These are phyloP conservation scores for Paulownia fortunei DNA, from an alignment of 257 asterid genomes.

Conservation along the genomic window DNA sequence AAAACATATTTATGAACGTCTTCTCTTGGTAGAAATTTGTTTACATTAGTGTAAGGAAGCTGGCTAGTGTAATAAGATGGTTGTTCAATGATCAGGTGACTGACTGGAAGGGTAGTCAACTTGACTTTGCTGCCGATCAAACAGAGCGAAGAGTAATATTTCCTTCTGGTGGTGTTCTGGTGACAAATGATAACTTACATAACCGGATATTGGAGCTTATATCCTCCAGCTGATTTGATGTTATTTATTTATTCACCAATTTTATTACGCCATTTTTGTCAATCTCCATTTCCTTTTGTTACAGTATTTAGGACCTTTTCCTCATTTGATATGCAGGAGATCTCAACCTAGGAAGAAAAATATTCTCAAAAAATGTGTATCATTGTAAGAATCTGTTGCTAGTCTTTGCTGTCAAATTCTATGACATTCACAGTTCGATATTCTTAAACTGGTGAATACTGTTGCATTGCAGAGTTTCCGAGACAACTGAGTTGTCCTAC, in stretches of 20 bases:
- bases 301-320: not conserved
- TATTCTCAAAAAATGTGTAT: not conserved
- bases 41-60: not conserved
- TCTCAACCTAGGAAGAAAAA: not conserved
- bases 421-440: not conserved
- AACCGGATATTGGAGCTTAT: slow-evolving; percentile 57
- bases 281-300: slow-evolving; percentile 7
- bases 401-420: not conserved
- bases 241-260: not conserved
- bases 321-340: slow-evolving; percentile 1
- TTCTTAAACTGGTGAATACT: not conserved
- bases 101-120: slow-evolving; percentile 79
- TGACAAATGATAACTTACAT: slow-evolving; percentile 64
- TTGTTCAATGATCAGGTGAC: slow-evolving; percentile 61
- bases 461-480: not conserved
- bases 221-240: slow-evolving; percentile 47
- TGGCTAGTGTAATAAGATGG: not conserved
- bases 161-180: slow-evolving; percentile 88
- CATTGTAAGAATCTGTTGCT: slow-evolving; percentile 15
- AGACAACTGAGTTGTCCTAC: not conserved
- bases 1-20: not conserved
- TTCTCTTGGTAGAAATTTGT: not conserved
- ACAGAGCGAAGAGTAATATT: slow-evolving; percentile 62
- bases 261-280: not conserved
- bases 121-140: slow-evolving; percentile 74